Base-by-base conservation (phyloP, 208 protist genomes). In the Crithidia acanthocephali region DNA sequence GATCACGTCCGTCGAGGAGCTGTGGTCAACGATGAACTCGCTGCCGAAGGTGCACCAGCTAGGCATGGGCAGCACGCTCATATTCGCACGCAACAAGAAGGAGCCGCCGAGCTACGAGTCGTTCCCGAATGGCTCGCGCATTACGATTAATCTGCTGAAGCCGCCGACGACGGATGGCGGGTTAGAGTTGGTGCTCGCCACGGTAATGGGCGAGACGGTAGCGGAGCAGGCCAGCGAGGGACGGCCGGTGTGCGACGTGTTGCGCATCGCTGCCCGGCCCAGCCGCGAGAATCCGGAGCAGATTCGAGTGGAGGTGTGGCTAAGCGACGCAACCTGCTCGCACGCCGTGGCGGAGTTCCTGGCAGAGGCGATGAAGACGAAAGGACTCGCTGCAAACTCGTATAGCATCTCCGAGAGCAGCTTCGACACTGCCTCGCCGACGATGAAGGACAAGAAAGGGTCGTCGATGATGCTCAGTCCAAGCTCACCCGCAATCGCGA, bases 1-100 rank as follows among this genome's bases (percentile, higher is more conserved):
- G 74, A 79, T 97, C 42, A 87, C 76, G 15, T 89, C 85, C 27
- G 90, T 97, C 33, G 89, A 97, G 71, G 92, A 97, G 80, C 70
- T 95, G 25, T 97, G 92, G 90, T 97, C 92, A 10, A 95, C 90
- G 11, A 81, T 97, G 27, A 97, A 97, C 64, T 97, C 92, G 27
- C 80, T 97, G 9, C 92, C 92, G 0, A 88, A 87, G 52, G 75
- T 97, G 6, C 88, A 95, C 40, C 83, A 92, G 60, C 78, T 97
- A 50, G 86, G 80, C 51, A 84, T 85, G 40, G 90, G 92, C 40
- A 91, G 83, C 76, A 93, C 83, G 22, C 87, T 91, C 75, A 91
- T 97, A 45, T 90, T 97, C 58, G 74, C 92, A 0, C 85, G 92
- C 47, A 84, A 95, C 45, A 86, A 92, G 67, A 91, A 93, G 77